These are phyloP conservation scores for Trichosporon sp. DNA, from an alignment of 1,284 basidiomycete genomes.

Conservation along the genomic window DNA sequence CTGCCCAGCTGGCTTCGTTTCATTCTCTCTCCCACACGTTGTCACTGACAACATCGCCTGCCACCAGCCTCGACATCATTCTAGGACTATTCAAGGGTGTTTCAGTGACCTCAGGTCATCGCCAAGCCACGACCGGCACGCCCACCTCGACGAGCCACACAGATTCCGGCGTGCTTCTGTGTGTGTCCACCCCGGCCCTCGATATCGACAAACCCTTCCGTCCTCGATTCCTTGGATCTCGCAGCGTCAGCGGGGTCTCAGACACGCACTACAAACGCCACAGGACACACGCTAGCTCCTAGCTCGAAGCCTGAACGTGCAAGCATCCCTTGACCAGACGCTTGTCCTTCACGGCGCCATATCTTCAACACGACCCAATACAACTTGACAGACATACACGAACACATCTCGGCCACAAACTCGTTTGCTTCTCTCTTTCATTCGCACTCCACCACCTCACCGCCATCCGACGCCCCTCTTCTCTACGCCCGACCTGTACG, in stretches of 20 bases:
- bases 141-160: not conserved
- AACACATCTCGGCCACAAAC: too few relatives aligned
- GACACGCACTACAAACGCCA: not conserved
- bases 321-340: not conserved
- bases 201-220: not conserved
- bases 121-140: not conserved
- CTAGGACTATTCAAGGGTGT: not conserved
- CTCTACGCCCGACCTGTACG: not conserved
- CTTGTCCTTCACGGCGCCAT: not conserved
- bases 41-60: not conserved
- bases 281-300: not conserved
- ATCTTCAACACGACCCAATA: not conserved
- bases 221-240: not conserved
- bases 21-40: not conserved
- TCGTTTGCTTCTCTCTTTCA: not conserved
- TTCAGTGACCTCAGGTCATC: not conserved
- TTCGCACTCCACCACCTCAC: not conserved
- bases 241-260: not conserved
- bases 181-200: not conserved
- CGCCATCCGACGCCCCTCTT: not conserved
- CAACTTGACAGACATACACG: not conserved
- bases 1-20: not conserved
- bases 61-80: not conserved
- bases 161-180: not conserved
- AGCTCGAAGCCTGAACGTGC: not conserved